phyloP scores from a whole-genome alignment of 2,329 filamentous ascomycete genomes.

The Colletotrichum sidae region DNA sequence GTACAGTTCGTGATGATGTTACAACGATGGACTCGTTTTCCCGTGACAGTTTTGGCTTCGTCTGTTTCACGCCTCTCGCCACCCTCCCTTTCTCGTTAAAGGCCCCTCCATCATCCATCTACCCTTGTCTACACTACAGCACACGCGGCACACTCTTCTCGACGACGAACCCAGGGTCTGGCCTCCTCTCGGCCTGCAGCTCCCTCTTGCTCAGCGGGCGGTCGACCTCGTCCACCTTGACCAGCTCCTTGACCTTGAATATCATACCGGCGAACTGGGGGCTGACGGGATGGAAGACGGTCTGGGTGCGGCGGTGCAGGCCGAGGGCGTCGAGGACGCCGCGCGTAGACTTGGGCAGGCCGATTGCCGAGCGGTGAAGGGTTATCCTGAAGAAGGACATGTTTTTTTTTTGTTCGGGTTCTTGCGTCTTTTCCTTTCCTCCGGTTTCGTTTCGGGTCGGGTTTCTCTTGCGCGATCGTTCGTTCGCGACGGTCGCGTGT shows the following conservation, averaged over 20 bases:
- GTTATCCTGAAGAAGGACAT: constrained; percentile 94
- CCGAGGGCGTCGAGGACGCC: constrained; percentile 88
- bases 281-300: constrained; percentile 88
- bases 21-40: constrained; percentile 14
- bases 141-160: constrained; percentile 65
- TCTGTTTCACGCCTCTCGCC: background rate
- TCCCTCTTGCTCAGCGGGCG: constrained; percentile 71
- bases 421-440: background rate
- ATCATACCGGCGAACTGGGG: constrained; percentile 89
- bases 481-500: background rate
- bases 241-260: constrained; percentile 93
- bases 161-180: constrained; percentile 83
- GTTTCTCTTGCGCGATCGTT: background rate
- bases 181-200: constrained; percentile 77
- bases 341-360: constrained; percentile 81
- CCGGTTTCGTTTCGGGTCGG: background rate
- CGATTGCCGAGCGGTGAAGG: constrained; percentile 89
- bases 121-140: constrained; percentile 44
- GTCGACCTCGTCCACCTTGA: constrained; percentile 83
- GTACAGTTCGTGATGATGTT: constrained; percentile 26
- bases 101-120: constrained; percentile 17
- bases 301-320: constrained; percentile 84
- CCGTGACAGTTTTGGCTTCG: constrained; percentile 4
- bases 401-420: constrained; percentile 6
- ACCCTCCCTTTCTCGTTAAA: background rate